Conservation (phyloP, 2,329 filamentous ascomycete species). For the Fusarium miscanthi region DNA sequence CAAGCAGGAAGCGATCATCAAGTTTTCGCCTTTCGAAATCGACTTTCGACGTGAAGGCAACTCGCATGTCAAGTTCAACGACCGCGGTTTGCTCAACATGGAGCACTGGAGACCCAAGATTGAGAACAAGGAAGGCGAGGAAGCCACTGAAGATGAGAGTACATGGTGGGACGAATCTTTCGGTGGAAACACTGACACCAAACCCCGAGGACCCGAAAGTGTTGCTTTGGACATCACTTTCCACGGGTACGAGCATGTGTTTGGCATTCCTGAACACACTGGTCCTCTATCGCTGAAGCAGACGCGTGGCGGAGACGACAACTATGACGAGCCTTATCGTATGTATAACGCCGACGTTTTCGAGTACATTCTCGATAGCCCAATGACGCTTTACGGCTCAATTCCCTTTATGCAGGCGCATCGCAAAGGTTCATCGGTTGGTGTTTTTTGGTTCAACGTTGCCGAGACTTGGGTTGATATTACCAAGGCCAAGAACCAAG, state of each 20-base stretch:
- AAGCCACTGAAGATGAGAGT: conserved; percentile 77
- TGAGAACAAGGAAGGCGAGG: conserved; percentile 70
- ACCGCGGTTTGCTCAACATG: conserved; percentile 88
- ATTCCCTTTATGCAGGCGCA: conserved; percentile 99
- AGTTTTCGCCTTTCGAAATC: conserved; percentile 83
- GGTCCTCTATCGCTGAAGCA: conserved; percentile 88
- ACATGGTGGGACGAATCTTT: conserved; percentile 99
- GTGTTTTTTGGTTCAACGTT: conserved; percentile 96
- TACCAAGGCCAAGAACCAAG: conserved; percentile 77
- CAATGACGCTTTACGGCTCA: conserved; percentile 97
- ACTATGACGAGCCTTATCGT: conserved; percentile 89
- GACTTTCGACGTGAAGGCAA: conserved; percentile 87
- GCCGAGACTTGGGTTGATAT: conserved; percentile 99
- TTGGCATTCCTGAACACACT: conserved; percentile 92
- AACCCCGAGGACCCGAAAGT: conserved; percentile 94
- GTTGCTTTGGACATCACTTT: conserved; percentile 92
- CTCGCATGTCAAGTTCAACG: conserved; percentile 88
- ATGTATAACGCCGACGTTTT: conserved; percentile 98
- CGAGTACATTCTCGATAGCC: conserved; percentile 95
- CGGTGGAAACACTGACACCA: conserved; percentile 93
- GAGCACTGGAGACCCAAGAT: conserved; percentile 95
- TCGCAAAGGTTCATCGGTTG: conserved; percentile 90
- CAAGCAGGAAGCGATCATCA: conserved; percentile 84
- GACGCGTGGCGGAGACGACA: conserved; percentile 87
- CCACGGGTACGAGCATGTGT: conserved; percentile 90